Evolutionary conservation across 441 rosid genomes (phyloP).

Genomic region (Erodium moschatum): DNA sequence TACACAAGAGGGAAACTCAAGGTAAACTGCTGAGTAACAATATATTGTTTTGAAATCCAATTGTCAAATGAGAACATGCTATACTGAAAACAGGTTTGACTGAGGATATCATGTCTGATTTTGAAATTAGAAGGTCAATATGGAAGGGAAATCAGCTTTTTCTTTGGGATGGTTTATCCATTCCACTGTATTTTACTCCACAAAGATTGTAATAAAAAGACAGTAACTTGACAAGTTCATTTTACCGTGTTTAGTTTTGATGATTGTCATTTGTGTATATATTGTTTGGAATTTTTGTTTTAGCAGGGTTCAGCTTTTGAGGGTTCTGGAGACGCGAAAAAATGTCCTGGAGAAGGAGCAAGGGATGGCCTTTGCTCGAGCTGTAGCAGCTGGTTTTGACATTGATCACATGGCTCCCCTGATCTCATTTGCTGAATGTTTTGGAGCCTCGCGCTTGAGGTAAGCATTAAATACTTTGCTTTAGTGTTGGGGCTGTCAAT

Average conservation of each 20-base stretch:
- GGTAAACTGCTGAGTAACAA: conserved; percentile 30
- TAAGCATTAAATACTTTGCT: conserved; percentile 23
- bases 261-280: not conserved
- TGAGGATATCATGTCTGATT: not conserved
- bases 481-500: not conserved
- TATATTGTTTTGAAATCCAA: conserved; percentile 6
- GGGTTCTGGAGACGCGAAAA: conserved; percentile 82
- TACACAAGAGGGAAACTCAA: conserved; percentile 53
- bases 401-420: conserved; percentile 62
- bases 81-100: not conserved
- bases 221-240: not conserved
- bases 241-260: not conserved
- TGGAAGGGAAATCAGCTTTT: not conserved
- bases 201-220: not conserved
- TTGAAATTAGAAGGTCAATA: not conserved
- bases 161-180: not conserved
- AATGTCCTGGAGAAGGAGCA: conserved; percentile 81
- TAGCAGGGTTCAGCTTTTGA: conserved; percentile 71
- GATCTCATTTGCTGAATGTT: conserved; percentile 68
- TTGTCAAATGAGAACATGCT: conserved; percentile 5
- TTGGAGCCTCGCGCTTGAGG: conserved; percentile 86
- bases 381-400: conserved; percentile 94
- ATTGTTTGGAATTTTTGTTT: conserved; percentile 10
- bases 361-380: conserved; percentile 99
- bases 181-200: not conserved